Base-by-base conservation (phyloP, 305 asterid species). In the Fraxinus latifolia region DNA sequence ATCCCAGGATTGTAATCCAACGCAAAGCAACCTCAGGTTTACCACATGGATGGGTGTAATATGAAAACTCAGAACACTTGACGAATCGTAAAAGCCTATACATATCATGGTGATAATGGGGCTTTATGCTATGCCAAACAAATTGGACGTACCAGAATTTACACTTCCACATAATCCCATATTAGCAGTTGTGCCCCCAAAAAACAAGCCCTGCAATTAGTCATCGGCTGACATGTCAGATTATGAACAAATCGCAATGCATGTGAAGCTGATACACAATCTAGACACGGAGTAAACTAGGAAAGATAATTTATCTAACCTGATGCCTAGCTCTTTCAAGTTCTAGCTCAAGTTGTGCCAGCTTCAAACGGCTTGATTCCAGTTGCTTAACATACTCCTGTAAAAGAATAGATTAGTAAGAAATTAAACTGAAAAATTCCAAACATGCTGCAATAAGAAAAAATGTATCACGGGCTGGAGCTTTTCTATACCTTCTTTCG, bases 321-420 rank as follows among this genome's bases (percentile, higher is more conserved):
- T 92, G 97, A 25, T 92, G 97, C 81, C 95, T 86, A 83, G 92
- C 94, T 89, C 92, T 88, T 80, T 91, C 95, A n/a, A 94, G 93
- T 71, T 96, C 98, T 14, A 87, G 74, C 88, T 96, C 99, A 32
- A 96, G 88, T 77, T 94, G 99, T 0, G 98, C 98, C 70, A 96
- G 88, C 90, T 93, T 96, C 93, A 94, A 78, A 42, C 97, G 94
- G 87, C 96, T 93, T 4, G 96, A 84, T 84, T 96, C 99, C 77
- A 96, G 81, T 78, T 96, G 95, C 83, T 94, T 97, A 79, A 96
- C 98, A 80, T 94, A 96, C 42, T 96, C 99, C 98, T 95, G 82
- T 27, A 32, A 83, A 9, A 79, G 5, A 53, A 34, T 29, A 77
- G 42, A 14, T 42, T 36, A 12, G 4, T 11, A 60, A 67, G 50